These are phyloP conservation scores for Brassica nigra DNA, from an alignment of 345 rosid species.

Conservation along the genomic window DNA sequence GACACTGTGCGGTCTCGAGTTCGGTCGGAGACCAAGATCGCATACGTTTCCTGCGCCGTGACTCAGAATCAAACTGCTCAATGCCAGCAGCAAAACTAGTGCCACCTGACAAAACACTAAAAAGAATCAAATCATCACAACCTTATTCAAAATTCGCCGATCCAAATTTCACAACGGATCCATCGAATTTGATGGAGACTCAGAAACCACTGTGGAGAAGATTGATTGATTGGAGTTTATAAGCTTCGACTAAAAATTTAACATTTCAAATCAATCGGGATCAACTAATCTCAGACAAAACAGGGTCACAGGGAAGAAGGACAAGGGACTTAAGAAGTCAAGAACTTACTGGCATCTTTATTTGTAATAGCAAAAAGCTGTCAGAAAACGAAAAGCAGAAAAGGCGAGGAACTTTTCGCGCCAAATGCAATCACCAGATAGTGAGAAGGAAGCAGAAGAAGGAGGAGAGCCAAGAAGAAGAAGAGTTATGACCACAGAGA, in stretches of 20 bases:
- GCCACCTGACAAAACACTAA: slow-evolving; percentile 22
- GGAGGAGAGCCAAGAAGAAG: slow-evolving; percentile 16
- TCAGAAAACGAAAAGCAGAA: slow-evolving; percentile 12
- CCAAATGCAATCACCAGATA: slow-evolving; percentile 23
- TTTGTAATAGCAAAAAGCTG: neutral
- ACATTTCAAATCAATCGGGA: neutral
- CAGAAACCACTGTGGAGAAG: neutral
- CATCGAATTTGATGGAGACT: slow-evolving; percentile 7
- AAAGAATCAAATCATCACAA: neutral
- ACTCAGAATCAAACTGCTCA: slow-evolving; percentile 23
- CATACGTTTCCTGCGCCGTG: slow-evolving; percentile 26
- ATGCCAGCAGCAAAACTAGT: slow-evolving; percentile 29
- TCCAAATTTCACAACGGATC: slow-evolving; percentile 19
- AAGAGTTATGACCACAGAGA: slow-evolving; percentile 22
- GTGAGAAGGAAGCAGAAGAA: slow-evolving; percentile 25
- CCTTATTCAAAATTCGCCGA: slow-evolving; percentile 7
- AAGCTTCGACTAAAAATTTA: neutral
- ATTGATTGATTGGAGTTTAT: neutral
- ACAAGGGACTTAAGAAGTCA: slow-evolving; percentile 3
- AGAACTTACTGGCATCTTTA: slow-evolving; percentile 41
- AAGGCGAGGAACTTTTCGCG: slow-evolving; percentile 27
- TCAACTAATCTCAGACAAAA: slow-evolving; percentile 21
- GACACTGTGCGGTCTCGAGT: slow-evolving; percentile 44
- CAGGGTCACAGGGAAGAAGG: slow-evolving; percentile 4
- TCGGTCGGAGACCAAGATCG: slow-evolving; percentile 23